Percentiles rank a stretch among this genome's conserved stretches.
phyloP scores from a whole-genome alignment of 371 early-diverging fungal genomes.

The Mucor irregularis region DNA sequence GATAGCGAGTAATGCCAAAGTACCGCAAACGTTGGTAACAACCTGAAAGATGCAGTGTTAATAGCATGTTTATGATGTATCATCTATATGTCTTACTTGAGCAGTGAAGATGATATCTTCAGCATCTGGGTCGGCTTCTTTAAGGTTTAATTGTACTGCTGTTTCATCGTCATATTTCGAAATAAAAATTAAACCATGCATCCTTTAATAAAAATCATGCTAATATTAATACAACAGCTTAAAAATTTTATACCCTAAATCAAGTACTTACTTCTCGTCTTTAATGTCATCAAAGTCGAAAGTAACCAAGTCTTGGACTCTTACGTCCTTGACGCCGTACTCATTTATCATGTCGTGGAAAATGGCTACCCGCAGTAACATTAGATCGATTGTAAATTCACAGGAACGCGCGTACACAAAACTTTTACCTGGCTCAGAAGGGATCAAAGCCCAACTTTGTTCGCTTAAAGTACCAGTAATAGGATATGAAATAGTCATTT shows the following conservation, averaged over 20 bases:
- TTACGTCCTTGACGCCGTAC: conserved; percentile 9
- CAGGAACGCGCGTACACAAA: not conserved
- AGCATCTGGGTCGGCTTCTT: not conserved
- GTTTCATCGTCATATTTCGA: conserved; percentile 11
- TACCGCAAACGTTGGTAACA: conserved; percentile 16
- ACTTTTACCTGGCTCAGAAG: conserved; percentile 23
- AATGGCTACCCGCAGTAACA: not conserved
- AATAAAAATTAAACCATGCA: conserved; percentile 19
- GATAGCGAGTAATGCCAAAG: conserved; percentile 19
- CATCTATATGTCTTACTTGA: conserved; percentile 6
- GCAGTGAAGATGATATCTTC: conserved; percentile 10
- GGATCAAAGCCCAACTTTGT: conserved; percentile 17
- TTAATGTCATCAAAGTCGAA: conserved; percentile 12
- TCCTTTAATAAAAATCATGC: not conserved
- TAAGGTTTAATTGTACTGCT: not conserved
- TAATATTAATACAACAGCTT: not conserved
- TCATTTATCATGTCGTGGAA: conserved; percentile 22
- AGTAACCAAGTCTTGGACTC: conserved; percentile 11
- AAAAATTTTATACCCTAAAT: not conserved
- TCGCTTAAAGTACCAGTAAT: not conserved
- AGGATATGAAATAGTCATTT: not conserved
- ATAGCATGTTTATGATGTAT: not conserved
- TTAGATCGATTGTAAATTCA: not conserved
- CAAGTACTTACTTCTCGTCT: conserved; percentile 5
- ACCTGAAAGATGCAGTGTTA: conserved; percentile 2